These are phyloP conservation scores for Scedosporium apiospermum DNA, from an alignment of 2,329 filamentous ascomycete genomes.

Conservation along the genomic window DNA sequence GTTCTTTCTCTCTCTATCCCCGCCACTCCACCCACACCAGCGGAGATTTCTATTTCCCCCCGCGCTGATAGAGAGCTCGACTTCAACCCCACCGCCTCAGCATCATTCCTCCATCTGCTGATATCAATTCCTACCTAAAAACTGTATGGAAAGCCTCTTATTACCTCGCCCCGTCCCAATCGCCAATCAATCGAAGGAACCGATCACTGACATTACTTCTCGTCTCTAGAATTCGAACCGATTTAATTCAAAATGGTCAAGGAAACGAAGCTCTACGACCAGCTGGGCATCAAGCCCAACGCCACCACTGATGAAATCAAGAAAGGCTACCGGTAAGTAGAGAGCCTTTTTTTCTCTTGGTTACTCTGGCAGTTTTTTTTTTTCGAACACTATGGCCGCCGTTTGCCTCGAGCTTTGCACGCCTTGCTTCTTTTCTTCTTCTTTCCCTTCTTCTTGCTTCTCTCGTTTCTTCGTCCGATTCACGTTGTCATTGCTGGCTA, in stretches of 20 bases:
- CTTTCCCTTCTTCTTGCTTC: not conserved
- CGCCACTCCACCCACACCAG: not conserved
- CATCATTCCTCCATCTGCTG: not conserved
- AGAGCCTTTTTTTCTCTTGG: slow-evolving; percentile 6
- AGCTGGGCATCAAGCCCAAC: slow-evolving; percentile 66
- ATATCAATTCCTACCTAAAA: not conserved
- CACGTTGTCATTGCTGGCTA: not conserved
- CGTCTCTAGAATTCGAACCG: no score
- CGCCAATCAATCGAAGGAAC: not conserved
- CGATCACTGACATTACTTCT: not conserved
- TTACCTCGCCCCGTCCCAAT: not conserved
- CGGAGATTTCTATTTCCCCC: no score
- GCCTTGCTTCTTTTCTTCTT: not conserved
- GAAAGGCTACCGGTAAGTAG: slow-evolving; percentile 75
- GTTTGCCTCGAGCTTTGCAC: not conserved
- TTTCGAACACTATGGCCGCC: not conserved
- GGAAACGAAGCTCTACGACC: slow-evolving; percentile 92
- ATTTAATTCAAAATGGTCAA: slow-evolving; percentile 61
- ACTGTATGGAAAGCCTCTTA: not conserved
- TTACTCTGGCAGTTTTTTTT: not conserved
- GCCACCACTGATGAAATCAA: slow-evolving; percentile 92
- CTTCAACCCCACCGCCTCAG: not conserved
- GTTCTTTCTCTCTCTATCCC: not conserved
- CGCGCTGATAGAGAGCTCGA: not conserved
- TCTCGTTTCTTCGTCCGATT: not conserved